These are phyloP conservation scores for Aquilaria sinensis DNA, from an alignment of 345 rosid species.

Conservation along the genomic window DNA sequence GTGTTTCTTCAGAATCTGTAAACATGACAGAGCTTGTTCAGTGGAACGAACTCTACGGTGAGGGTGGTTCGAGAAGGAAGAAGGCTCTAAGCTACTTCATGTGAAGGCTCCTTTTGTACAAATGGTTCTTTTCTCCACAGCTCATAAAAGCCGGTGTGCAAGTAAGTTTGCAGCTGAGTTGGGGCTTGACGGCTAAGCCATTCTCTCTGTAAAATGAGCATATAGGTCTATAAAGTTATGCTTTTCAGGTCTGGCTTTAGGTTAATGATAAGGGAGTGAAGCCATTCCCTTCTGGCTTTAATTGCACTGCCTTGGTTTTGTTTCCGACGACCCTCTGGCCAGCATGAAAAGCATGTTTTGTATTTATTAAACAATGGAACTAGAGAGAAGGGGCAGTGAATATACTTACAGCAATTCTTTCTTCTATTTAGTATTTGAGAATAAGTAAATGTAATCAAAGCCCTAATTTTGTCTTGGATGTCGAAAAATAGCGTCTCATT, in stretches of 20 bases:
- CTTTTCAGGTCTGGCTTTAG: constrained; percentile 12
- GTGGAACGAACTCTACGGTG: constrained; percentile 91
- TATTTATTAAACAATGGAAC: constrained; percentile 16
- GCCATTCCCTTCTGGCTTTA: constrained; percentile 19
- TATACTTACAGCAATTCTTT: constrained; percentile 21
- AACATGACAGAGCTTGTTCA: constrained; percentile 77
- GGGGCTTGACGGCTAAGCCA: constrained; percentile 18
- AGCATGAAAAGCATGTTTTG: constrained; percentile 11
- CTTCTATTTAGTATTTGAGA: not conserved
- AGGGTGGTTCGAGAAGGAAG: constrained; percentile 85
- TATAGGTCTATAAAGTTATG: constrained; percentile 29
- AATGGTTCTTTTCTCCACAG: constrained; percentile 18
- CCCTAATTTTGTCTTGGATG: too few relatives aligned
- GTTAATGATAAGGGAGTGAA: constrained; percentile 19
- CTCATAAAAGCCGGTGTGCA: constrained; percentile 18
- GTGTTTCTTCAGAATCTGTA: constrained; percentile 79
- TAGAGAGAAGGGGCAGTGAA: constrained; percentile 20
- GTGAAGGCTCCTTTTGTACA: constrained; percentile 45
- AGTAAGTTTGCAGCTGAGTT: constrained; percentile 22
- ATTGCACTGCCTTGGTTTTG: constrained; percentile 21
- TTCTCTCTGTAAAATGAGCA: constrained; percentile 38
- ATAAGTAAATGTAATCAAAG: too few relatives aligned
- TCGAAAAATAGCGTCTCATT: too few relatives aligned
- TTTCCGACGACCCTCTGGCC: constrained; percentile 9
- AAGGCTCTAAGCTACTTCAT: constrained; percentile 77